Evolutionary conservation across 73 alveolate species (phyloP).

Genomic region (Paraurostyla sp.): DNA sequence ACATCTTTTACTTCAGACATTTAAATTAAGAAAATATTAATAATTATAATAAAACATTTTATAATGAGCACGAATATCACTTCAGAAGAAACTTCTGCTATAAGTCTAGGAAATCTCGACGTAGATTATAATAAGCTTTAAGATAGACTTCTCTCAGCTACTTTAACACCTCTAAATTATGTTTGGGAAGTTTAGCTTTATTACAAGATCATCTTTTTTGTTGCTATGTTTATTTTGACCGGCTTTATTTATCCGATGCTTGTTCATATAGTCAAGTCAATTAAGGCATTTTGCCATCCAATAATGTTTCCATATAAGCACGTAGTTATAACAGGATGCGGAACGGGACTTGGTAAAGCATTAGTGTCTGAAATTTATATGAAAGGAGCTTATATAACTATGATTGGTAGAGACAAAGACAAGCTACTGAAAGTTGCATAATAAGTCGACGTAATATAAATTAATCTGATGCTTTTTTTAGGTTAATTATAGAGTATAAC

Average conservation of each 20-base stretch:
- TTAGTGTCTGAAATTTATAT: conserved; percentile 35
- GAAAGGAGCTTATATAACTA: conserved; percentile 65
- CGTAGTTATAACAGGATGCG: conserved; percentile 62
- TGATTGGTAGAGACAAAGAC: conserved; percentile 57
- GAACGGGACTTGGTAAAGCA: conserved; percentile 60
- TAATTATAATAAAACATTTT: background rate
- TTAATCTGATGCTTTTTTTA: background rate
- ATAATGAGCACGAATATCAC: conserved; percentile 19
- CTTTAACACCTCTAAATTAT: conserved; percentile 11
- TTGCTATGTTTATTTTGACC: background rate
- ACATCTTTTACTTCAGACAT: background rate
- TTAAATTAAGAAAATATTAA: background rate
- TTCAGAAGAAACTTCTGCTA: background rate
- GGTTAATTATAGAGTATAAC: conserved; percentile 12
- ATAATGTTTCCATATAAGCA: conserved; percentile 50
- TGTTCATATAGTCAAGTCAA: background rate
- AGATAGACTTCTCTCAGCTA: background rate
- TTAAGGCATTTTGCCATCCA: conserved; percentile 17
- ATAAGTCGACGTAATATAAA: conserved; percentile 45
- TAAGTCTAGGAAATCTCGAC: background rate
- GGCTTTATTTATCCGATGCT: conserved; percentile 14
- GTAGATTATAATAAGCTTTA: background rate
- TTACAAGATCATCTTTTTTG: background rate
- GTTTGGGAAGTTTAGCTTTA: conserved; percentile 39
- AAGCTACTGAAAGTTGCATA: conserved; percentile 14